Conservation (phyloP, 176 grass and related monocot genomes). For the Juncus inflexus region DNA sequence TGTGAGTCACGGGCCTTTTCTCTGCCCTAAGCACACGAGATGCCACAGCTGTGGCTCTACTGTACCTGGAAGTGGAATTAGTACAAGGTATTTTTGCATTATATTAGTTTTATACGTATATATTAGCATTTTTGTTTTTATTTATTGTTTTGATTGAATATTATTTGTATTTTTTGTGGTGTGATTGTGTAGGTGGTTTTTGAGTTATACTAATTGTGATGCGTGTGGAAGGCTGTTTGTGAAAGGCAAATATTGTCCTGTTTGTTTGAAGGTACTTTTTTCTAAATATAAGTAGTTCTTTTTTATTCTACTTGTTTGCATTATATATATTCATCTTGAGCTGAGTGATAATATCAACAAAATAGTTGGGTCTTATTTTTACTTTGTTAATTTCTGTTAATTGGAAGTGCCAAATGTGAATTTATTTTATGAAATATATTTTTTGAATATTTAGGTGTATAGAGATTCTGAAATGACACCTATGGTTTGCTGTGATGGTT, state of each 20-base stretch:
- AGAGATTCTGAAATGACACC: slow-evolving; percentile 98
- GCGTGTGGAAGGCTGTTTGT: slow-evolving; percentile 98
- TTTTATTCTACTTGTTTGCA: slow-evolving; percentile 26
- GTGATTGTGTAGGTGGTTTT: slow-evolving; percentile 76
- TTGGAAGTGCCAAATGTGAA: no score
- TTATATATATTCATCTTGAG: neutral
- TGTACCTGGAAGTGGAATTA: slow-evolving; percentile 96
- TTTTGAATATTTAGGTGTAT: slow-evolving; percentile 71
- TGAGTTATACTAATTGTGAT: slow-evolving; percentile 97
- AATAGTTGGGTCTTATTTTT: no score
- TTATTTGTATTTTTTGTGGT: slow-evolving; percentile 8
- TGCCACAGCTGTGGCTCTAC: slow-evolving; percentile 94
- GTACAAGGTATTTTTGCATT: slow-evolving; percentile 62
- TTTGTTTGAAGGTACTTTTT: slow-evolving; percentile 83
- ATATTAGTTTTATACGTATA: slow-evolving; percentile 19
- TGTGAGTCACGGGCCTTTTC: slow-evolving; percentile 81
- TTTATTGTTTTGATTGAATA: slow-evolving; percentile 13
- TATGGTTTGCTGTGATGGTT: slow-evolving; percentile 96
- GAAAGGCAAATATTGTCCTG: slow-evolving; percentile 96
- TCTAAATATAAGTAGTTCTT: neutral
- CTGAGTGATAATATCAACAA: no score
- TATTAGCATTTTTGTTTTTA: no score
- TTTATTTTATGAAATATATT: neutral
- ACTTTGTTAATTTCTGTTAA: no score
- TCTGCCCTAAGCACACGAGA: slow-evolving; percentile 97